phyloP scores from a whole-genome alignment of 192 early-diverging fungal genomes.

The Umbelopsis isabellina region DNA sequence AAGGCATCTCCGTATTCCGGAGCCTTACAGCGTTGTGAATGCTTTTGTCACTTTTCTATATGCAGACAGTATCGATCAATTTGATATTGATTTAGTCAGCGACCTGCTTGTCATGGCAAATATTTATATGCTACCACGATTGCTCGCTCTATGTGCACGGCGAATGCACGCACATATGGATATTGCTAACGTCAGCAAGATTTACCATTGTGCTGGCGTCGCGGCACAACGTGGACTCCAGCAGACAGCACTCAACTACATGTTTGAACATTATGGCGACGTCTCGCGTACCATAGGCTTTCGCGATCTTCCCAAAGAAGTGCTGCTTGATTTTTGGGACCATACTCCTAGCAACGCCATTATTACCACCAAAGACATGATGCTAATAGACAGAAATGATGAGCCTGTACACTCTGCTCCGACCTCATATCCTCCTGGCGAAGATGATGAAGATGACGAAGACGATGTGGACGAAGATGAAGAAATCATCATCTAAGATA shows the following conservation, averaged over 20 bases:
- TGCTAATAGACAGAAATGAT: conserved; percentile 12
- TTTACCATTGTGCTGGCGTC: conserved; percentile 56
- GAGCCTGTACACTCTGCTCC: conserved; percentile 1
- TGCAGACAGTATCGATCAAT: conserved; percentile 53
- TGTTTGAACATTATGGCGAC: conserved; percentile 62
- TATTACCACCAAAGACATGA: conserved; percentile 26
- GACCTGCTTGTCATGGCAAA: conserved; percentile 65
- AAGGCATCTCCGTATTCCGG: conserved; percentile 51
- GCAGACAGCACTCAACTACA: conserved; percentile 53
- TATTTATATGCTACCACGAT: conserved; percentile 58
- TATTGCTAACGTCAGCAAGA: conserved; percentile 56
- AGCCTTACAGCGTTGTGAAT: conserved; percentile 51
- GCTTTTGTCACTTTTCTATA: conserved; percentile 63
- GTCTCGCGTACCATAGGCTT: conserved; percentile 62
- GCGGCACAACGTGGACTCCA: conserved; percentile 57
- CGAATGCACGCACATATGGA: conserved; percentile 50
- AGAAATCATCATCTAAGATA: background rate
- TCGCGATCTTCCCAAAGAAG: conserved; percentile 50
- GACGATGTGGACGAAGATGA: conserved; percentile 8
- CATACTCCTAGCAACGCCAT: conserved; percentile 46
- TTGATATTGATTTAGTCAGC: conserved; percentile 43
- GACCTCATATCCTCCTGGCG: conserved; percentile 2
- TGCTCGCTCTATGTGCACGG: conserved; percentile 52
- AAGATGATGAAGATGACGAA: conserved; percentile 1
- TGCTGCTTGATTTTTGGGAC: conserved; percentile 65